Conservation (phyloP, 768 basidiomycete genomes). For the Lentinula aciculospora region DNA sequence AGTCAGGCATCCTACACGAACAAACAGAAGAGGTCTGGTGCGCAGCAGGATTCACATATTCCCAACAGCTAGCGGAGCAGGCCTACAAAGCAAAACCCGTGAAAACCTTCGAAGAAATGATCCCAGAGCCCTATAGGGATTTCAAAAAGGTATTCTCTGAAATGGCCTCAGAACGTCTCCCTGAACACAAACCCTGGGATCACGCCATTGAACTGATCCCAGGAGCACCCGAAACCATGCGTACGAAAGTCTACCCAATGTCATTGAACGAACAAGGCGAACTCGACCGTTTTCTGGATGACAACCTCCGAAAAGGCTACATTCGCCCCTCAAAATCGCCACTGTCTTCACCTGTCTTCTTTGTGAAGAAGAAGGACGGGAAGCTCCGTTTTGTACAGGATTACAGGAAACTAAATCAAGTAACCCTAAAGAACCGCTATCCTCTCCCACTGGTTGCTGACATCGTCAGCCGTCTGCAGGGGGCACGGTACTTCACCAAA, state of each 20-base stretch:
- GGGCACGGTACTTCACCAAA: constrained; percentile 23
- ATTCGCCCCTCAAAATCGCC: constrained; percentile 16
- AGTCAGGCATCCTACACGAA: not conserved
- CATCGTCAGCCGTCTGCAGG: constrained; percentile 21
- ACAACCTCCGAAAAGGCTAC: constrained; percentile 17
- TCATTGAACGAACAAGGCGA: no score
- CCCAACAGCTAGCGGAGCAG: not conserved
- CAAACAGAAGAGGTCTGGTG: not conserved
- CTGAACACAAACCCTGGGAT: constrained; percentile 22
- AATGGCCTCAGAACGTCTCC: constrained; percentile 17
- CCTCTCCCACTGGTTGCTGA: constrained; percentile 28
- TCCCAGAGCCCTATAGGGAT: constrained; percentile 8
- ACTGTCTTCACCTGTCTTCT: constrained; percentile 14
- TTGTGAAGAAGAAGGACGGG: constrained; percentile 19
- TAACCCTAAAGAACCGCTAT: constrained; percentile 25
- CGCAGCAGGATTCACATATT: not conserved
- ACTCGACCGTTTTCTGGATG: no score
- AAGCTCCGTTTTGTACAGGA: constrained; percentile 15
- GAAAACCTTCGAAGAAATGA: constrained; percentile 1
- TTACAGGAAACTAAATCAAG: constrained; percentile 24
- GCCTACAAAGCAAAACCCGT: not conserved
- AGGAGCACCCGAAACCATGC: no score
- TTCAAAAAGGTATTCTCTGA: constrained; percentile 20
- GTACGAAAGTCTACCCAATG: no score
- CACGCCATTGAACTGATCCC: constrained; percentile 22